Evolutionary conservation across 140 eudicot species (phyloP).

Genomic region (Cichorium intybus): DNA sequence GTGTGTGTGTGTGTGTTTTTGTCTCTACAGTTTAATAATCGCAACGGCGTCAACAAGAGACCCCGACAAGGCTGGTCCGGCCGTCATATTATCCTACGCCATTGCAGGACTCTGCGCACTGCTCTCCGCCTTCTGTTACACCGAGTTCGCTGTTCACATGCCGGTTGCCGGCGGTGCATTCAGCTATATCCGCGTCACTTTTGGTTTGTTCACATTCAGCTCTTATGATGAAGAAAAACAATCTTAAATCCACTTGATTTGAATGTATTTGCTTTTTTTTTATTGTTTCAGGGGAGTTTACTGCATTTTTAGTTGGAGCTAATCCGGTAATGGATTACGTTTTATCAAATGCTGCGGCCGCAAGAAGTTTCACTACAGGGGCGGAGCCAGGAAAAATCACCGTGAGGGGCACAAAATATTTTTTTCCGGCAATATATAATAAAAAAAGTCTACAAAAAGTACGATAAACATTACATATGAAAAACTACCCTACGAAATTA

Average conservation of each 20-base stretch:
- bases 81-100: conserved; percentile 85
- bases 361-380: conserved; percentile 74
- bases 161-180: conserved; percentile 99
- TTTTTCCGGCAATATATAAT: too few species aligned
- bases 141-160: conserved; percentile 95
- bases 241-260: conserved; percentile 13
- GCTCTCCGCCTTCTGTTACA: conserved; percentile 91
- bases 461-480: too few species aligned
- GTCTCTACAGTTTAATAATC: too few species aligned
- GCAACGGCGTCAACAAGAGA: too few species aligned
- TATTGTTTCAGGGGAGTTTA: conserved; percentile 58
- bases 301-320: conserved; percentile 82
- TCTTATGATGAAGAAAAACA: neutral
- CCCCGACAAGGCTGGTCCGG: conserved; percentile 65
- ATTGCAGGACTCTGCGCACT: conserved; percentile 89
- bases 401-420: too few species aligned
- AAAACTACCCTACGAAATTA: too few species aligned
- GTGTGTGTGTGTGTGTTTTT: too few species aligned
- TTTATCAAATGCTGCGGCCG: too few species aligned
- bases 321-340: conserved; percentile 82
- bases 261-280: neutral
- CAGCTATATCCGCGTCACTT: conserved; percentile 90
- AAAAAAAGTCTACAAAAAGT: too few species aligned
- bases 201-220: conserved; percentile 22
- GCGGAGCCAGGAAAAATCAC: too few species aligned